Evolutionary conservation across 257 asterid species (phyloP), one percentile per base, ranked within the genome.

Genomic region (Solanum sejunctum): DNA sequence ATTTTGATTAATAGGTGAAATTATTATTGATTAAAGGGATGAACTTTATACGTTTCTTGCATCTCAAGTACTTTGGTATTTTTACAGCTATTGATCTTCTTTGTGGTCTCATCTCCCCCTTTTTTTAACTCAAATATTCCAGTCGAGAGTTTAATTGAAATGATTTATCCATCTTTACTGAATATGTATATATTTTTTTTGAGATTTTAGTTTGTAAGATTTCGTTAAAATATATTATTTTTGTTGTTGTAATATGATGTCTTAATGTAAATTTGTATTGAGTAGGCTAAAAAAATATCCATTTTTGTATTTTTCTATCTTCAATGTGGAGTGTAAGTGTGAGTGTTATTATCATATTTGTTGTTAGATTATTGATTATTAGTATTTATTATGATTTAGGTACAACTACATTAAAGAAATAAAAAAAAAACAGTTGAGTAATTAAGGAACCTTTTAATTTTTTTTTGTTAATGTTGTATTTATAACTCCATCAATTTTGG

Each of bases 31-130:
- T 83, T 18, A 18, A 66, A 49, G 16, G 26, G 57, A 71, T 56
- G 51, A 61, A 78, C 80, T 78, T 47, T 79, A 81, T 85, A 61
- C 87, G 61, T 85, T 64, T 71, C 84, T 85, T 85, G 84, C 84
- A 78, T 63, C 49, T 64, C 47, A 80, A 85, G 87, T 63, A 51
- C 26, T 77, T 45, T 81, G 72, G 84, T 17, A 58, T 39, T 81
- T 21, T 82, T 82, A 82, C 84, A 61, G 70, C 72, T 61, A 77
- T 77, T 23, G 6, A 51, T 61, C 47, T 47, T 61, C 57, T 36
- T 21, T 81, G 4, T 80, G 2, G 12, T 79, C 17, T 3, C 8
- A 36, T 51, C 16, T 6, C 8, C 12, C 45, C 45, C n/a, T n/a
- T 72, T 41, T 10, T 11, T 12, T 2, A 12, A 12, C 10, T 5